phyloP scores from a whole-genome alignment of 768 basidiomycete species.

The Tylopilus balloui region DNA sequence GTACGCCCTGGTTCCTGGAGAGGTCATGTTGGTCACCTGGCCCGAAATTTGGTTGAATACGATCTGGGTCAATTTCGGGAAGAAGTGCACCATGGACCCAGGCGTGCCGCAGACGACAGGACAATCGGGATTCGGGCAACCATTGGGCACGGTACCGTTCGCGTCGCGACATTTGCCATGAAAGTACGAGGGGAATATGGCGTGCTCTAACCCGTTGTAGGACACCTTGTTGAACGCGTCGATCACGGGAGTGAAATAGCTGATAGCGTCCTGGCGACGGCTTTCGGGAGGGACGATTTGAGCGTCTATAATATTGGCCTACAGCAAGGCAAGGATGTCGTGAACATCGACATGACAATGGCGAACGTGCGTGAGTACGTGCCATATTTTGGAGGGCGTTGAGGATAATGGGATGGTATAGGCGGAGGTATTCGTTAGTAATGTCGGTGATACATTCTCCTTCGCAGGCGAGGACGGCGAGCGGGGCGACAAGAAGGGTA shows the following conservation, averaged over 20 bases:
- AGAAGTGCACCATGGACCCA: constrained; percentile 75
- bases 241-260: constrained; percentile 45
- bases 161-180: constrained; percentile 67
- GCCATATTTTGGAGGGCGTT: constrained; percentile 42
- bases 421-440: constrained; percentile 50
- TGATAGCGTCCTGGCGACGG: constrained; percentile 23
- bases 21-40: constrained; percentile 33
- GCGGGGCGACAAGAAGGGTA: constrained; percentile 30
- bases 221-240: constrained; percentile 42
- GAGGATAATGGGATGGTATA: constrained; percentile 45
- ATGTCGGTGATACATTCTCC: constrained; percentile 61
- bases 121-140: constrained; percentile 79
- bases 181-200: constrained; percentile 68
- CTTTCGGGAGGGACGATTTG: constrained; percentile 29
- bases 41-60: constrained; percentile 42
- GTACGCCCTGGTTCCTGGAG: constrained; percentile 40
- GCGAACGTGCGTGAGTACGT: constrained; percentile 13
- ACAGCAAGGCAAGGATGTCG: not conserved
- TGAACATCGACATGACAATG: not conserved
- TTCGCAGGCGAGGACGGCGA: constrained; percentile 57
- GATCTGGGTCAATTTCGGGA: constrained; percentile 43
- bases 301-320: constrained; percentile 37
- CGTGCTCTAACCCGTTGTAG: constrained; percentile 43
- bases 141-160: constrained; percentile 53
- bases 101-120: constrained; percentile 77